Evolutionary conservation across 345 rosid species (phyloP).

Genomic region (Eucalyptus coolabah): DNA sequence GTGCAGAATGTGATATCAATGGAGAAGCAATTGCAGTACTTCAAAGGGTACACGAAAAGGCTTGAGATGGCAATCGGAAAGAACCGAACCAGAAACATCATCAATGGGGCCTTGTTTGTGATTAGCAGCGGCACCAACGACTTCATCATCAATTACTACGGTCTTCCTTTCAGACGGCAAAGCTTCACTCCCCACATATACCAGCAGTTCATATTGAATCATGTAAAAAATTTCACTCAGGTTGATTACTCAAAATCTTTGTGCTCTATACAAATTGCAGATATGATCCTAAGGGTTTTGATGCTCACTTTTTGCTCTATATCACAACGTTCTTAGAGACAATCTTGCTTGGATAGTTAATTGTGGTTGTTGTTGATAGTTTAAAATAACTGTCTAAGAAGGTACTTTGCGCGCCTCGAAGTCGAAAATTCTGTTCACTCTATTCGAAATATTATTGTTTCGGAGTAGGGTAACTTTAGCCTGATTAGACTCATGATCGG

Average conservation of each 20-base stretch:
- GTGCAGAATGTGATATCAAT: not conserved
- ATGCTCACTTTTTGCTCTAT: not conserved
- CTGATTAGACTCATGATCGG: not conserved
- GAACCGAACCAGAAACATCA: not conserved
- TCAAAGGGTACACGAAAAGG: not conserved
- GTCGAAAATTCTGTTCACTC: not conserved
- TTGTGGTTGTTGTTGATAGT: not conserved
- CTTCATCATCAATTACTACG: not conserved
- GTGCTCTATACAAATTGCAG: not conserved
- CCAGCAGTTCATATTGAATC: not conserved
- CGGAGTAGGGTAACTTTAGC: not conserved
- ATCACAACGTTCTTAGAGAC: not conserved
- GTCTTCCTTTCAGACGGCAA: not conserved
- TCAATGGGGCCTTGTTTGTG: not conserved
- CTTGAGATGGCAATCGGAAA: not conserved
- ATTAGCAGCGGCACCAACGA: conserved; percentile 4
- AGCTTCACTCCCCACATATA: not conserved
- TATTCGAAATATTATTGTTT: not conserved
- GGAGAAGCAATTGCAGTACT: not conserved
- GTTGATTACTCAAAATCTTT: not conserved
- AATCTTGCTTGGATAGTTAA: not conserved
- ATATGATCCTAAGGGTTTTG: not conserved
- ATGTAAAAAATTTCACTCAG: not conserved
- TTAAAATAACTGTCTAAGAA: not conserved
- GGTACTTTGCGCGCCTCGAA: not conserved